Base-by-base conservation (phyloP, 768 basidiomycete genomes). In the Tylopilus cervinicoccineus region DNA sequence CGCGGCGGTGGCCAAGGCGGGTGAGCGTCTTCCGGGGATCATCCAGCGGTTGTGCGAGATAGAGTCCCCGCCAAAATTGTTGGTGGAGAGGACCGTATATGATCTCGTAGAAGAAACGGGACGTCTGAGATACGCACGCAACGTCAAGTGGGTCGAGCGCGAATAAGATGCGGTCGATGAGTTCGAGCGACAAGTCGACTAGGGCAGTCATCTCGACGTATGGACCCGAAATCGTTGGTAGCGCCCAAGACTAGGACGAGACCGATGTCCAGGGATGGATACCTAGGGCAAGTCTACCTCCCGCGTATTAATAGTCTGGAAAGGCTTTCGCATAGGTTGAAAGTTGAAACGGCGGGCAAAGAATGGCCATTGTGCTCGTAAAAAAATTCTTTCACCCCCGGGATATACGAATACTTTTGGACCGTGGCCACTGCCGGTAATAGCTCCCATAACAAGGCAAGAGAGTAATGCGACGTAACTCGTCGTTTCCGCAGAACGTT, bases 91-190 rank as follows among this genome's bases (percentile, higher is more conserved):
- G 72, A 9, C 66, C 64, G 55, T 84, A 82, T 20, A 86, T 63
- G 48, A 81, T 53, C 4, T 54, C 57, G 46, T 70, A 65, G 42
- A 77, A 68, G 14, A 58, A 51, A 5, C 64, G 67, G 54, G 76
- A 81, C 12, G 78, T 76, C 59, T 80, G 79, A 0, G 84, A 70
- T 32, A 78, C 55, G 19, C 61, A 48, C 1, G 84, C 72, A 32
- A 87, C 74, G 47, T 86, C 78, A 36, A 78, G 58, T 5, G 86
- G 86, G 56, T 85, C 80, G 50, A 77, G 73, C n/a, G 65, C 53
- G 34, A 77, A 55, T 8, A 89, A 66, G 45, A 85, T 75, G 44
- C 73, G 67, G 39, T 85, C 83, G 31, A 84, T 53, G 38, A 85
- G 60, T 62, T 90, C 88, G 10, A 66, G 64, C 11, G 84, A 81